These are phyloP conservation scores for Candida sakaeoensis DNA, from an alignment of 805 yeast species.

Conservation along the genomic window DNA sequence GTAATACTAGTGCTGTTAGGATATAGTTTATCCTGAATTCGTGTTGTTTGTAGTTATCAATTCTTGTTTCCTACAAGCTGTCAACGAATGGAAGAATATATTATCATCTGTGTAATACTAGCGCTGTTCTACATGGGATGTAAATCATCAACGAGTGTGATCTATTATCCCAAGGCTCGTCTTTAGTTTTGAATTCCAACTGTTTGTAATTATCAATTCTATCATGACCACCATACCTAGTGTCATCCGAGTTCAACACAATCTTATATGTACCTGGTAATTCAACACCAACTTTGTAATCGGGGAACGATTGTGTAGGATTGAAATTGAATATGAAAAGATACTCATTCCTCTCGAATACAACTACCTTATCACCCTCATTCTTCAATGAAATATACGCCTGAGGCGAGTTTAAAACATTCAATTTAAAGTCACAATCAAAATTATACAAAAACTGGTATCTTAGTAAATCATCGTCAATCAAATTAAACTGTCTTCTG, in stretches of 20 bases:
- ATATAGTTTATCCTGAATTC: too few species aligned
- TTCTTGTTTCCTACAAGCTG: too few species aligned
- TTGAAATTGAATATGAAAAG: constrained; percentile 88
- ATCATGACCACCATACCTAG: constrained; percentile 75
- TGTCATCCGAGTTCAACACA: constrained; percentile 70
- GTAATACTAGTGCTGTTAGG: too few species aligned
- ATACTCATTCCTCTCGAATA: constrained; percentile 82
- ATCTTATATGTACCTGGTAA: constrained; percentile 70
- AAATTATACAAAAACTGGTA: constrained; percentile 77
- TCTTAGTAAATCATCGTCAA: constrained; percentile 74
- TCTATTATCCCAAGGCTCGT: constrained; percentile 77
- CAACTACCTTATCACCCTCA: constrained; percentile 84
- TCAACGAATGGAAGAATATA: not conserved
- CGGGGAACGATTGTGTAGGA: constrained; percentile 76
- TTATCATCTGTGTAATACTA: constrained; percentile 23
- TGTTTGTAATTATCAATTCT: constrained; percentile 50
- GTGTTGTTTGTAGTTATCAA: too few species aligned
- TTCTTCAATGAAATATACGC: constrained; percentile 87
- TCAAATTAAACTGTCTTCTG: constrained; percentile 87
- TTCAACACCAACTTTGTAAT: constrained; percentile 89
- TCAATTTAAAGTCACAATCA: constrained; percentile 84
- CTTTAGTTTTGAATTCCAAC: constrained; percentile 63
- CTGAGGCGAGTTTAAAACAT: constrained; percentile 68
- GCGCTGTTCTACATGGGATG: constrained; percentile 67
- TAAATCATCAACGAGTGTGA: constrained; percentile 72